Evolutionary conservation across 495 filamentous ascomycete genomes (phyloP), one percentile per base, ranked within the genome.

Genomic region (Penicillium canariense): DNA sequence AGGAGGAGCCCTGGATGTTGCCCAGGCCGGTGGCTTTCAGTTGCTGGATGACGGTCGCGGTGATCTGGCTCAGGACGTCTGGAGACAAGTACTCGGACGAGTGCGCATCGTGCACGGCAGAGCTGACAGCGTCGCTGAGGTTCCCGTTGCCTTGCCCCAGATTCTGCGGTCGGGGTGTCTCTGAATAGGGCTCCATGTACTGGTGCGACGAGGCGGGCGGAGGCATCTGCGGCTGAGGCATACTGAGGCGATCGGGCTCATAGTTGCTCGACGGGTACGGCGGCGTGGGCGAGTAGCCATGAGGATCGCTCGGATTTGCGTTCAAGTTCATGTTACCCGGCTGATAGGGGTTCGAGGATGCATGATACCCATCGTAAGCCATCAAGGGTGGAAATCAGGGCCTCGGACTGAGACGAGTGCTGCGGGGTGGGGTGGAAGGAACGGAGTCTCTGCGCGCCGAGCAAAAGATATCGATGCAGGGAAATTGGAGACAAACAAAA

Each of bases 1-100:
- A 50, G 18, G 62, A 36, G 7, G 32, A 18, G 22, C 58, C 52
- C 39, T 65, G 70, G 26, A 64, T 10, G 27, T 61, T 71, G 22
- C 75, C 70, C 35, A 80, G 50, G 4, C 76, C 77, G 9, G 63
- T 68, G 20, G 71, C 69, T 55, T 77, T 75, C 7, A 82, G 68
- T 42, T 81, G 77, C 54, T 82, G 77, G 43, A 82, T 77, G 2
- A 82, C 79, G 12, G 65, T 80, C 27, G 78, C 74, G 1, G 79
- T 82, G 48, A 78, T 75, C 53, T 81, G 77, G 22, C 74, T 69
- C 32, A 82, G 59, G 3, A 81, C 59, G 7, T 82, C 79, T 1
- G 77, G 79, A 2, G 78, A 73, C 12, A 81, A 52, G 35, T 77
- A 74, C 17, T 60, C 60, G 1, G 70, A 52, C 15, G 65, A 63